Conservation (phyloP, 768 basidiomycete genomes). For the Collybia sordida region DNA sequence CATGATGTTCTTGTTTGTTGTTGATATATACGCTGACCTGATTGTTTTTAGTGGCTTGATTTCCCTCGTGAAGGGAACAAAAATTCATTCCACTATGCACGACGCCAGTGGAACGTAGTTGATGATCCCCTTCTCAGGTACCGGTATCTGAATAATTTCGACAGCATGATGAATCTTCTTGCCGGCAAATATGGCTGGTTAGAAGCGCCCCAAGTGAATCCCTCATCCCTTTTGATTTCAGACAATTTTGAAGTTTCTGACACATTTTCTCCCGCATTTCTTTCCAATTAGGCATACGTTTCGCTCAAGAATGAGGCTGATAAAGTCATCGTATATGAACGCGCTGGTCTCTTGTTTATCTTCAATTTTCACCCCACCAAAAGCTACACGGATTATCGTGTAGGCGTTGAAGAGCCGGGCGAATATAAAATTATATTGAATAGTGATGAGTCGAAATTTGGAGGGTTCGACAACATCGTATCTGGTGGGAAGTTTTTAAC, state of each 20-base stretch:
- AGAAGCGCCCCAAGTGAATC: constrained; percentile 64
- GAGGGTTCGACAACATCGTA: constrained; percentile 83
- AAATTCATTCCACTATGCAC: constrained; percentile 95
- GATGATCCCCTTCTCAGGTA: constrained; percentile 89
- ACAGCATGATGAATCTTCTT: constrained; percentile 84
- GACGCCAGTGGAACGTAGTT: constrained; percentile 94
- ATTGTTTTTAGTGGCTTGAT: constrained; percentile 83
- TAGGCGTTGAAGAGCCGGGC: constrained; percentile 84
- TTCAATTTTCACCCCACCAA: constrained; percentile 96
- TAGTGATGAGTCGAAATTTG: constrained; percentile 86
- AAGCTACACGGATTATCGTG: constrained; percentile 91
- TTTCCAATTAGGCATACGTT: constrained; percentile 68
- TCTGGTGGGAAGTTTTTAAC: constrained; percentile 71
- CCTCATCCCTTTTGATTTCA: constrained; percentile 1
- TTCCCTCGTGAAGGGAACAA: constrained; percentile 96
- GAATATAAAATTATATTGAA: constrained; percentile 80
- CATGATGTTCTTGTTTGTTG: constrained; percentile 25
- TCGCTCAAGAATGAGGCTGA: constrained; percentile 93
- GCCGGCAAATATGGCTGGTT: constrained; percentile 88
- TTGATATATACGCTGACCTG: not conserved
- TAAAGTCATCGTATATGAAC: constrained; percentile 93
- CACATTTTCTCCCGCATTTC: not conserved
- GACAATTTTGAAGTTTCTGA: not conserved
- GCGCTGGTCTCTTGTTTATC: constrained; percentile 89
- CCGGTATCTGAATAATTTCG: constrained; percentile 91